phyloP scores from a whole-genome alignment of 1,284 basidiomycete species.

The Acaromyces ingoldii region DNA sequence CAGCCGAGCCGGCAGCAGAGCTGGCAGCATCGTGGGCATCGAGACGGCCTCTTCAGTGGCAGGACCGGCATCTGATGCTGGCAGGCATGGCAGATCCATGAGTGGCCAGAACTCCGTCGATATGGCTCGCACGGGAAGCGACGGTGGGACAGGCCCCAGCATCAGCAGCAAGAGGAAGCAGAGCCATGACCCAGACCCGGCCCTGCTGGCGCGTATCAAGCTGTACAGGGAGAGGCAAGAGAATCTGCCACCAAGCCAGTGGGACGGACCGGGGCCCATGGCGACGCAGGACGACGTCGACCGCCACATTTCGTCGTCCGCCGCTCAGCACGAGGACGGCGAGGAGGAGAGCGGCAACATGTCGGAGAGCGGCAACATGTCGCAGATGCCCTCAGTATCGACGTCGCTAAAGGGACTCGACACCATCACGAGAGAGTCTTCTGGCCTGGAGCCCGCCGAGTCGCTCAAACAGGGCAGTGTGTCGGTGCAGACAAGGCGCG shows the following conservation, averaged over 20 bases:
- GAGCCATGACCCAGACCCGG: too few relatives aligned
- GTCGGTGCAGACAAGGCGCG: too few relatives aligned
- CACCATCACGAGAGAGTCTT: too few relatives aligned
- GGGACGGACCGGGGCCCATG: constrained; percentile 17
- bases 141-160: neutral
- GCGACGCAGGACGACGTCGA: constrained; percentile 28
- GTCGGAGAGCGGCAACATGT: neutral
- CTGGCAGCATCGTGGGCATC: constrained; percentile 16
- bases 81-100: neutral
- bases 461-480: too few relatives aligned
- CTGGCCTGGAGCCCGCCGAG: too few relatives aligned
- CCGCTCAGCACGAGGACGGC: neutral
- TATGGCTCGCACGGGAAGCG: neutral
- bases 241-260: constrained; percentile 31
- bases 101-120: neutral
- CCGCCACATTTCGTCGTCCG: constrained; percentile 20
- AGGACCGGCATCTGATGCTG: too few relatives aligned
- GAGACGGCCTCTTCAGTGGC: neutral
- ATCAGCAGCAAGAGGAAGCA: too few relatives aligned
- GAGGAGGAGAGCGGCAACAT: too few relatives aligned
- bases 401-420: too few relatives aligned
- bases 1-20: too few relatives aligned
- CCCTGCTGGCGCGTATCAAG: constrained; percentile 39
- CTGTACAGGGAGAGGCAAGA: constrained; percentile 41
- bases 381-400: too few relatives aligned